Conservation (phyloP, 352 stramenopile genomes). For the Pythium rhizo-oryzae region DNA sequence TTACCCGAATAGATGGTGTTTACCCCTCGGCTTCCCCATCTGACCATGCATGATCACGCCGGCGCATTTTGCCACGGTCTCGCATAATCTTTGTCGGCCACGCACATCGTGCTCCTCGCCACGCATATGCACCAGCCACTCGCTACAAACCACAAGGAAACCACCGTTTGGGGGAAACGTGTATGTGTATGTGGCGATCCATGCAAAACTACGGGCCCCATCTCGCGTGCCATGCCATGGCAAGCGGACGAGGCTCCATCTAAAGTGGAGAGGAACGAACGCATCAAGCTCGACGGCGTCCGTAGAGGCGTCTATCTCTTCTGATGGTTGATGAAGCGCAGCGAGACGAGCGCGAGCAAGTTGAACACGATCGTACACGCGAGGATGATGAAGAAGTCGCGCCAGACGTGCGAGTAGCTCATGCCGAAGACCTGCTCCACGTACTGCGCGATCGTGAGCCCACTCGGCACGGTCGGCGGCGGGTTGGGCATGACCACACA, state of each 20-base stretch:
- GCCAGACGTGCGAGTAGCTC: slow-evolving; percentile 21
- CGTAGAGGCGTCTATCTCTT: slow-evolving; percentile 12
- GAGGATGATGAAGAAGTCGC: slow-evolving; percentile 23
- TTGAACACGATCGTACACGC: slow-evolving; percentile 16
- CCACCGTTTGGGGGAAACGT: neutral
- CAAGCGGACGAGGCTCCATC: neutral
- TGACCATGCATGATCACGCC: neutral
- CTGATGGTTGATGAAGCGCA: slow-evolving; percentile 34
- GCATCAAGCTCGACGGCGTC: neutral
- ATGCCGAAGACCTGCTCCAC: slow-evolving; percentile 33
- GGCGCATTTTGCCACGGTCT: neutral
- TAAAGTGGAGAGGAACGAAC: neutral
- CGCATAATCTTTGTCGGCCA: neutral
- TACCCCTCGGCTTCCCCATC: too few species aligned
- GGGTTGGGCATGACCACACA: slow-evolving; percentile 12
- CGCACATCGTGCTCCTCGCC: neutral
- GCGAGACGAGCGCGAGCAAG: slow-evolving; percentile 13
- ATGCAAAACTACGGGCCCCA: neutral
- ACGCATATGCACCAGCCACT: neutral
- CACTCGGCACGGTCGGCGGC: slow-evolving; percentile 8
- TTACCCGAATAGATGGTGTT: too few species aligned
- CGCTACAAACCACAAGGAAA: neutral
- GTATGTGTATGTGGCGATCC: neutral
- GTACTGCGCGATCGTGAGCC: slow-evolving; percentile 40
- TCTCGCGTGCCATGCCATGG: neutral